A percentile compares a stretch with the other conserved stretches of the same genome.
These are phyloP conservation scores for Pythium apleroticum DNA, from an alignment of 352 stramenopile genomes.

Conservation along the genomic window DNA sequence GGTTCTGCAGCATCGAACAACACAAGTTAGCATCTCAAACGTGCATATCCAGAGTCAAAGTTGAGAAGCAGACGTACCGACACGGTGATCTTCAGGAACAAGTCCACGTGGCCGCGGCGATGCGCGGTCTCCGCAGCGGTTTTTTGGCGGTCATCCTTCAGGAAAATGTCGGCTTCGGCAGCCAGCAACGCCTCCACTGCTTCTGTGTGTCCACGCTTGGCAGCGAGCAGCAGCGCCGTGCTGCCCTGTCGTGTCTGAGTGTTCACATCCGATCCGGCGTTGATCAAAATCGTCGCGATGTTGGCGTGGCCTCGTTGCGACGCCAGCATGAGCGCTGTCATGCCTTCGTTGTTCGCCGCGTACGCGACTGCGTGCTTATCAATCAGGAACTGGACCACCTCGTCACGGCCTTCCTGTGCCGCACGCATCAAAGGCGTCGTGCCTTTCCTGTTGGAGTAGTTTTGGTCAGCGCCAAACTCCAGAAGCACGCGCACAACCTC, in stretches of 20 bases:
- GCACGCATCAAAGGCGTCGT: constrained; percentile 86
- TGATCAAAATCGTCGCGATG: constrained; percentile 82
- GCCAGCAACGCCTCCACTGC: constrained; percentile 80
- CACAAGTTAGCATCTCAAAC: background rate
- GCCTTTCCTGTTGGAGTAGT: constrained; percentile 88
- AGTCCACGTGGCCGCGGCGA: constrained; percentile 73
- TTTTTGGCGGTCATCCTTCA: constrained; percentile 88
- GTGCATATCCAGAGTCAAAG: background rate
- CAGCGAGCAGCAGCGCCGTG: constrained; percentile 79
- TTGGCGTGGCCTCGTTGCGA: constrained; percentile 78
- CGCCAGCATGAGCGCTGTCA: constrained; percentile 87
- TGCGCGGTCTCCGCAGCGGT: constrained; percentile 81
- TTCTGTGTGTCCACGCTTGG: constrained; percentile 77
- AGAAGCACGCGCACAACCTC: constrained; percentile 72
- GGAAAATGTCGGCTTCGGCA: constrained; percentile 81
- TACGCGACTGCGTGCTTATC: constrained; percentile 64
- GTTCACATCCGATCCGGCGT: constrained; percentile 83
- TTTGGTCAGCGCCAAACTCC: constrained; percentile 63
- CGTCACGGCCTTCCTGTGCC: constrained; percentile 79
- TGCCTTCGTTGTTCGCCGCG: constrained; percentile 85
- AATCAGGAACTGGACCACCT: constrained; percentile 80
- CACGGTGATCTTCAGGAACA: constrained; percentile 87
- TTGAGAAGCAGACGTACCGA: constrained; percentile 29
- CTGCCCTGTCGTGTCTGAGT: constrained; percentile 86
- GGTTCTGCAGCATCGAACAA: constrained; percentile 44